phyloP scores from a whole-genome alignment of 1,284 basidiomycete genomes.

The Apiotrichum gracile region DNA sequence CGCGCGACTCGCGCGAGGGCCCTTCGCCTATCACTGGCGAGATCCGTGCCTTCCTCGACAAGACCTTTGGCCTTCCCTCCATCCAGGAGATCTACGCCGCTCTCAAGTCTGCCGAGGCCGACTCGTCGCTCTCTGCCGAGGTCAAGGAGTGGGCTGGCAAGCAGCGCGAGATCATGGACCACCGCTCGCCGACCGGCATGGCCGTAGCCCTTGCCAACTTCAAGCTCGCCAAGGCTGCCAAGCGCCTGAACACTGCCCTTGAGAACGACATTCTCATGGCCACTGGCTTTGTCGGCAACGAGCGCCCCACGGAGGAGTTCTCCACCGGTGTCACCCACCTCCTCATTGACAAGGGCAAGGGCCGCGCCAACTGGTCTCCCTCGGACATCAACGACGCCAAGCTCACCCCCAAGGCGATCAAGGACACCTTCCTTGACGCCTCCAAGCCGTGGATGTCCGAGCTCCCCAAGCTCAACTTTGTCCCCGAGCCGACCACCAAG shows the following conservation, averaged over 20 bases:
- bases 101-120: conserved; percentile 49
- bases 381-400: conserved; percentile 56
- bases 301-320: conserved; percentile 73
- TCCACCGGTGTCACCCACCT: conserved; percentile 68
- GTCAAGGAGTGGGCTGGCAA: conserved; percentile 67
- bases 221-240: conserved; percentile 59
- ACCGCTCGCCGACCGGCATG: conserved; percentile 82
- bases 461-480: conserved; percentile 38
- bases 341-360: conserved; percentile 58
- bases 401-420: conserved; percentile 53
- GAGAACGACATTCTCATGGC: conserved; percentile 54
- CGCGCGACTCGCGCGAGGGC: conserved; percentile 55
- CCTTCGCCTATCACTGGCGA: conserved; percentile 57
- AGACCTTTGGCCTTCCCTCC: conserved; percentile 62
- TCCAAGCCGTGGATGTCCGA: conserved; percentile 60
- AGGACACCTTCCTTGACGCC: conserved; percentile 33
- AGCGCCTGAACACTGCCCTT: conserved; percentile 59
- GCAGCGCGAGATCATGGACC: conserved; percentile 59
- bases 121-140: conserved; percentile 47
- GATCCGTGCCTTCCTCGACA: conserved; percentile 68
- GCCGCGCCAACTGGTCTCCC: conserved; percentile 47
- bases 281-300: conserved; percentile 27
- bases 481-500: conserved; percentile 21
- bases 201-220: conserved; percentile 76
- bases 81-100: conserved; percentile 65